Conservation (phyloP, 1,139 yeast genomes). For the Geotrichum macrosporum region DNA sequence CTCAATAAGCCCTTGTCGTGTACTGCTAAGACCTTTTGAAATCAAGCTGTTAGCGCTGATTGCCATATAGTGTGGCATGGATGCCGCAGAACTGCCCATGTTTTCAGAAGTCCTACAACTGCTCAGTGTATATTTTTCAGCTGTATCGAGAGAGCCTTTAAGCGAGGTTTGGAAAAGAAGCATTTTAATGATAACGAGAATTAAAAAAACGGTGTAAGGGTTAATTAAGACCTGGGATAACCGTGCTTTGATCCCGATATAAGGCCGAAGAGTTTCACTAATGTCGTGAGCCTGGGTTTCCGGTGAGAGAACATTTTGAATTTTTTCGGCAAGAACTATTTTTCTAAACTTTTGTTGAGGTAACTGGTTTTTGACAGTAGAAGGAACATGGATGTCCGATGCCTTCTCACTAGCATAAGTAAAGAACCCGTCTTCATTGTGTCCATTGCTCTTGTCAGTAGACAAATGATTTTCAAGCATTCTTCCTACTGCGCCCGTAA, state of each 20-base stretch:
- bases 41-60: conserved; percentile 51
- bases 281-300: conserved; percentile 1
- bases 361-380: neutral
- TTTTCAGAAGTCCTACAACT: conserved; percentile 48
- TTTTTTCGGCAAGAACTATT: conserved; percentile 14
- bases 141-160: conserved; percentile 28
- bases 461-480: conserved; percentile 5
- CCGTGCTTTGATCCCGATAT: conserved; percentile 36
- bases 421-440: conserved; percentile 4
- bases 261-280: conserved; percentile 27
- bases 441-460: neutral
- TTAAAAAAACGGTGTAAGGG: conserved; percentile 32
- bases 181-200: conserved; percentile 37
- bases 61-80: conserved; percentile 57
- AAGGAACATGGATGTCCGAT: conserved; percentile 1
- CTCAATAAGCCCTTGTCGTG: conserved; percentile 45
- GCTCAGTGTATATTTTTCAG: conserved; percentile 28
- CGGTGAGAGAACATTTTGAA: conserved; percentile 6
- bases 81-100: conserved; percentile 43
- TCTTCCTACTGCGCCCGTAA: conserved; percentile 13
- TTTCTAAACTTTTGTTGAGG: neutral
- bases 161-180: conserved; percentile 32
- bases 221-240: conserved; percentile 37
- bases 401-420: conserved; percentile 4
- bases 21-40: conserved; percentile 44